Evolutionary conservation across 176 grass and related monocot species (phyloP).

Genomic region (barley (Hordeum vulgare)): MorexV3_pseudomolecules_assembly NC_058518.1:431489949-431490448

Average conservation of each 20-base stretch:
- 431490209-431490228: conserved; percentile 77
- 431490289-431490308: conserved; percentile 89
- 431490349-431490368: background rate
- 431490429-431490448: background rate
- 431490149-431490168: conserved; percentile 70
- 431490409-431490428: background rate
- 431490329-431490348: conserved; percentile 38
- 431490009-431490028: background rate
- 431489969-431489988: conserved; percentile 1
- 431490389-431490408: conserved; percentile 6
- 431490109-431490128: background rate
- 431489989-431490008: background rate
- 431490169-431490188: conserved; percentile 74
- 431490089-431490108: no score
- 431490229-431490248: conserved; percentile 90
- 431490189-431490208: conserved; percentile 77
- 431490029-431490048: conserved; percentile 8
- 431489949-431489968: background rate
- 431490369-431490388: background rate
- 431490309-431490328: conserved; percentile 83
- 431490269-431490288: conserved; percentile 83
- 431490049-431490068: background rate
- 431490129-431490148: background rate
- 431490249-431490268: conserved; percentile 84
- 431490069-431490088: background rate